Evolutionary conservation across 2,329 filamentous ascomycete genomes (phyloP).

Genomic region (Myrmaecium sp.): DNA sequence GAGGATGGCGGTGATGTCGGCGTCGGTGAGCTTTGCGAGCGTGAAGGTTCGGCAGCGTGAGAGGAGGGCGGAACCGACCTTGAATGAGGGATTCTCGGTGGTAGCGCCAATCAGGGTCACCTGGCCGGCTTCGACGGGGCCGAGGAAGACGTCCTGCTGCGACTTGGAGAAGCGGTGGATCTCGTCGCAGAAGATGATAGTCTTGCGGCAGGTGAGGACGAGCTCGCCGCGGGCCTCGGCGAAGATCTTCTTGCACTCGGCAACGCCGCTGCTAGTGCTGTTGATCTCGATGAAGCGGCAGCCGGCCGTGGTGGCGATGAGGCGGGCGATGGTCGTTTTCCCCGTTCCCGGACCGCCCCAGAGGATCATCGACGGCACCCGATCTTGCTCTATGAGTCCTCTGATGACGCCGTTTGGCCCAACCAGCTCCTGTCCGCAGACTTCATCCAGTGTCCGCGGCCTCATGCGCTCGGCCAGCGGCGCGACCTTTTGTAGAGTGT

Average conservation of each 20-base stretch:
- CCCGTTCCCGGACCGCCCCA: slow-evolving; percentile 74
- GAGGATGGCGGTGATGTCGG: slow-evolving; percentile 58
- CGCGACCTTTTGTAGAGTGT: slow-evolving; percentile 47
- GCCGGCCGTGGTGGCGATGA: slow-evolving; percentile 68
- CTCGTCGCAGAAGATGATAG: slow-evolving; percentile 95
- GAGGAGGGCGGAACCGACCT: slow-evolving; percentile 71
- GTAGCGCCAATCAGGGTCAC: slow-evolving; percentile 90
- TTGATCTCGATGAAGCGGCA: slow-evolving; percentile 91
- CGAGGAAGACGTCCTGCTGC: slow-evolving; percentile 89
- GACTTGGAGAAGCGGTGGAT: slow-evolving; percentile 82
- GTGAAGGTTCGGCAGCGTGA: slow-evolving; percentile 87
- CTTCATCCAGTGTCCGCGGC: slow-evolving; percentile 65
- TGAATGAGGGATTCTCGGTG: slow-evolving; percentile 93
- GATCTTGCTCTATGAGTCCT: slow-evolving; percentile 67
- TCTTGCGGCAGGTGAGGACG: slow-evolving; percentile 67
- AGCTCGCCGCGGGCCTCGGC: slow-evolving; percentile 67
- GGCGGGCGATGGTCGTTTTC: slow-evolving; percentile 82
- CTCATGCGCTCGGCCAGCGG: slow-evolving; percentile 91
- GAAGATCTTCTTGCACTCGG: slow-evolving; percentile 86
- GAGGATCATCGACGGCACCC: slow-evolving; percentile 86
- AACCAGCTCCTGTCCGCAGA: slow-evolving; percentile 83
- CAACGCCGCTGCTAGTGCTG: slow-evolving; percentile 73
- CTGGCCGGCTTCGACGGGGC: slow-evolving; percentile 77
- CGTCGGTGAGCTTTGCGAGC: slow-evolving; percentile 53
- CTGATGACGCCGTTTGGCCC: slow-evolving; percentile 70